Conservation (phyloP, 768 basidiomycete genomes). For the Pisolithus microcarpus region DNA sequence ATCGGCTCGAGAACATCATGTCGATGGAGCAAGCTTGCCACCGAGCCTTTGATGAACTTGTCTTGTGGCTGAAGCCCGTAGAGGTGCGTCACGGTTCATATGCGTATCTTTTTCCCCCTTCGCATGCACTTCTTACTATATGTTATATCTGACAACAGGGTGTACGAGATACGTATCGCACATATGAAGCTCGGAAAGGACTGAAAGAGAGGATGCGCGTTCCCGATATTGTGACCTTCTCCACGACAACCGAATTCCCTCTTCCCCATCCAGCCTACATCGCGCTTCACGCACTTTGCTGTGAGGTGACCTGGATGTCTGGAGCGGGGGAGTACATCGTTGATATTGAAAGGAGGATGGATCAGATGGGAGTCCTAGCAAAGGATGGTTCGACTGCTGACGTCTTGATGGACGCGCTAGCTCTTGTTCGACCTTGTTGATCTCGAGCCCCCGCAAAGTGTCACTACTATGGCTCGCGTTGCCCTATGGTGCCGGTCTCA, state of each 20-base stretch:
- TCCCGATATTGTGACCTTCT: not conserved
- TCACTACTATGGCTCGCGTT: too few relatives aligned
- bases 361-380: conserved; percentile 3
- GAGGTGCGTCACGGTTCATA: too few relatives aligned
- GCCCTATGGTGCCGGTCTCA: too few relatives aligned
- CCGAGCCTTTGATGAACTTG: not conserved
- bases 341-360: conserved; percentile 1
- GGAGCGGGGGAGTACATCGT: conserved; percentile 5
- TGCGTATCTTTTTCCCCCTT: too few relatives aligned
- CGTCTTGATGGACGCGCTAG: not conserved
- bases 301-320: conserved; percentile 9
- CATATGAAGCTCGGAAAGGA: not conserved
- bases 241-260: not conserved
- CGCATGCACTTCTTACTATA: too few relatives aligned
- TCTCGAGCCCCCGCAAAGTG: too few relatives aligned
- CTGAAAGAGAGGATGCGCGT: not conserved
- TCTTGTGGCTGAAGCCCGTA: not conserved
- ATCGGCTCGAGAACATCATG: conserved; percentile 15
- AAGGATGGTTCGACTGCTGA: conserved; percentile 5
- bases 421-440: not conserved
- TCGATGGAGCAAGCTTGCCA: conserved; percentile 1
- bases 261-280: not conserved
- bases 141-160: not conserved
- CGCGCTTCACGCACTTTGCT: conserved; percentile 7
- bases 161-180: too few relatives aligned